These are phyloP conservation scores for Eucalyptus erythrocorys DNA, from an alignment of 345 rosid genomes.

Conservation along the genomic window DNA sequence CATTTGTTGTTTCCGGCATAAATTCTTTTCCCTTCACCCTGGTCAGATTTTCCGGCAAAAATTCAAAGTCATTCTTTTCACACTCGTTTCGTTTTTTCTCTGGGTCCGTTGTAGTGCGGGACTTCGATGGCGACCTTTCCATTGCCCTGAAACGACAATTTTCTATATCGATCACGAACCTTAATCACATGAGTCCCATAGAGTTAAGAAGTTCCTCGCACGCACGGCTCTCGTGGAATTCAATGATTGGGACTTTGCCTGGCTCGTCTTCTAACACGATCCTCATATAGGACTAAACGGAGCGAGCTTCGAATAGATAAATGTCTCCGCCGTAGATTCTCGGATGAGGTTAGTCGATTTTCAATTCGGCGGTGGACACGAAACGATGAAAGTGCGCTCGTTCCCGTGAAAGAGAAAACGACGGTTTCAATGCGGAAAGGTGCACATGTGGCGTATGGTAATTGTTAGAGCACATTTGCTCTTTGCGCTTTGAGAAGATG, in stretches of 20 bases:
- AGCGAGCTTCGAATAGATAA: too few species aligned
- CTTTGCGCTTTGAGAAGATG: not conserved
- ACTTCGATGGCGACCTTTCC: not conserved
- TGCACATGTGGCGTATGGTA: not conserved
- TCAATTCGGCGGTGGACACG: not conserved
- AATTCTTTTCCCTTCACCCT: not conserved
- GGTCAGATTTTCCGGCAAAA: not conserved
- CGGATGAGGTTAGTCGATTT: not conserved
- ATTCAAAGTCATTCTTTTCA: not conserved
- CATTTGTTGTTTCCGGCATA: not conserved
- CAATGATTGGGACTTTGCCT: not conserved
- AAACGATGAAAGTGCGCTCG: not conserved
- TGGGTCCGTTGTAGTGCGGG: not conserved
- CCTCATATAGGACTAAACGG: not conserved
- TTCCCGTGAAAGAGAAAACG: not conserved
- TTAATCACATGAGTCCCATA: not conserved
- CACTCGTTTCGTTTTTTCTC: fast-evolving
- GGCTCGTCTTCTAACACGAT: not conserved
- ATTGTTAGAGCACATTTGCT: not conserved
- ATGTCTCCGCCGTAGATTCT: not conserved
- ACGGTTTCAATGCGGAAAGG: not conserved
- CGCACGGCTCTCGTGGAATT: not conserved
- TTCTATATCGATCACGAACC: fast-evolving
- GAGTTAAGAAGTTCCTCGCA: not conserved
- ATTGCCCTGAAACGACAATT: not conserved